Base-by-base conservation (phyloP, 2,329 filamentous ascomycete species). In the Huntiella bhutanensis region DNA sequence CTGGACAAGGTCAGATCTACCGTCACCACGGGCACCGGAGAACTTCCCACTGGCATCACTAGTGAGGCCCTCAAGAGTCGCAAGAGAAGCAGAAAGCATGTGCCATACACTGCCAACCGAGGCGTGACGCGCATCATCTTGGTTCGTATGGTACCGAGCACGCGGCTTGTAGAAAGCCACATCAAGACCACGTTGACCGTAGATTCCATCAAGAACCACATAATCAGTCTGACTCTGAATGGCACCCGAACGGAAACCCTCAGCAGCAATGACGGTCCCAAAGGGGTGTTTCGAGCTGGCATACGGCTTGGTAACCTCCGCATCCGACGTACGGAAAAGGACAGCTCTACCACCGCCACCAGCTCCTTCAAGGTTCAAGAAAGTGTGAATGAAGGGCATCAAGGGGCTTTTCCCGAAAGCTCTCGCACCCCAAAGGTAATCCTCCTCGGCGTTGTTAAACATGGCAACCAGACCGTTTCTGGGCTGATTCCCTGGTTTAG, bases 361-460 rank as follows among this genome's bases (percentile, higher is more conserved):
- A 36, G 88, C 88, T 10, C 91, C 91, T 61, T 98, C 91, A 12
- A 98, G 73, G 54, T 98, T 98, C 53, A 96, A 66, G 57, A 98
- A 96, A 0, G 84, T 85, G 57, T 87, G 82, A 7, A 84, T 73
- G 48, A 92, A 82, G 45, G 75, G 75, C 8, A 84, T 76, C 52
- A 94, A 68, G 0, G 86, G 82, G 58, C 87, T 85, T 53, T 85
- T 77, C 22, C 82, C 78, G 56, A 92, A 95, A 4, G 82, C 86
- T 50, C 76, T 74, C 5, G 88, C 86, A 1, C 91, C 91, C 53
- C 92, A 83, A 8, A 96, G 66, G 33, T 78, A 91, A 56, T 96
- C 88, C 59, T 98, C 91, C 58, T 98, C 91, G 33, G 82, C 88
- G 56, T 96, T 95, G 67, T 98, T 98, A 57, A 96, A 71, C 22